Base-by-base conservation (phyloP, 345 rosid species). In the Syzygium grande region DNA sequence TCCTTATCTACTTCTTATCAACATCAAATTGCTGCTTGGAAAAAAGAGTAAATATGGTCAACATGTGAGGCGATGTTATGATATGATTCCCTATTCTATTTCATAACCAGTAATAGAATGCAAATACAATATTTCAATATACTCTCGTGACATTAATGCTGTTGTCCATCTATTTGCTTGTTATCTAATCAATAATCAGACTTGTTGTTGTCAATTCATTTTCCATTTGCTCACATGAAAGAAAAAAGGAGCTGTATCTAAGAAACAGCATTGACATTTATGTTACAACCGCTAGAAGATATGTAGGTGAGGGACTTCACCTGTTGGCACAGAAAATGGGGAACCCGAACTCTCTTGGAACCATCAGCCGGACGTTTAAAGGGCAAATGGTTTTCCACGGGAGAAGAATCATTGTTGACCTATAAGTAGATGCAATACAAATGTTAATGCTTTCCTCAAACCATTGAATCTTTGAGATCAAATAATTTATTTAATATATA, bases 281-380 rank as follows among this genome's bases (percentile, higher is more conserved):
- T 7, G 46, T 68, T 51, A n/a, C 23, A 52, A 38, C 29, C 7
- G 11, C 41, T 23, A 49, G 6, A 58, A 41, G 11, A 15, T 30
- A 49, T 23, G 41, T 2, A 77, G 19, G 49, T 43, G 23, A 85
- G 51, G 3, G 2, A 25, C 12, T 41, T 89, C 88, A 95, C 98
- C 98, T 96, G 97, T 85, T 92, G 92, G 86, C 90, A 90, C 23
- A 92, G 56, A 88, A 90, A 91, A 88, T 90, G 91, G 22, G 95
- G 95, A 87, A 95, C 96, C 53, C 90, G 94, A 51, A 98, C 91
- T 91, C 99, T 94, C 92, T 98, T 98, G 12, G 98, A 98, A 52
- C 97, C 95, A 92, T 98, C 99, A 8, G 98, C 96, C 88, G 94
- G 89, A 23, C 96, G 99, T 90, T 95, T 98, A 79, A 85, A 89